Evolutionary conservation across 2,329 filamentous ascomycete genomes (phyloP).

Genomic region (Ilyonectria sp.): DNA sequence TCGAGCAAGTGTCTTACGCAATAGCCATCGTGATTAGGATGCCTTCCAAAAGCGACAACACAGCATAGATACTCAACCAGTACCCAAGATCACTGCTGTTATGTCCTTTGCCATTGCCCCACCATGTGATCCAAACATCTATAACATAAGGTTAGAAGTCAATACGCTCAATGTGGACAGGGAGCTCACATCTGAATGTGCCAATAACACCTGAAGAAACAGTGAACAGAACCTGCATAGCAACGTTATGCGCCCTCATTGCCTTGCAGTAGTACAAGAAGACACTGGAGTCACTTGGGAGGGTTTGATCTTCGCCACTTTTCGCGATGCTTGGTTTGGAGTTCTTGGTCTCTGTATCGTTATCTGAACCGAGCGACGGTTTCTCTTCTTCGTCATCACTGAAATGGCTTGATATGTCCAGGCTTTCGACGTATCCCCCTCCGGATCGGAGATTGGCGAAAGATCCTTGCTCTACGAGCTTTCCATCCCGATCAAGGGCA

Average conservation of each 20-base stretch:
- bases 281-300: conserved; percentile 44
- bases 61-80: conserved; percentile 49
- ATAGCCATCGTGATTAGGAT: conserved; percentile 46
- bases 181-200: conserved; percentile 46
- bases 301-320: conserved; percentile 9
- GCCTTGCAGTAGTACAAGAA: conserved; percentile 50
- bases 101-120: conserved; percentile 49
- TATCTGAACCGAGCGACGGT: not conserved
- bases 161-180: not conserved
- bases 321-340: not conserved
- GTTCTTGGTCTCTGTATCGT: conserved; percentile 1
- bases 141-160: not conserved
- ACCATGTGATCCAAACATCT: conserved; percentile 53
- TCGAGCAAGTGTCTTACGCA: conserved; percentile 34
- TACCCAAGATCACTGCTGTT: conserved; percentile 46
- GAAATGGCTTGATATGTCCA: conserved; percentile 51
- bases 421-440: conserved; percentile 55
- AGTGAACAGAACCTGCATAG: conserved; percentile 33
- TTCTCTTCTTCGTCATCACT: conserved; percentile 31
- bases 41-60: conserved; percentile 44
- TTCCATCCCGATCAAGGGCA: conserved; percentile 57
- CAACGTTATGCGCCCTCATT: conserved; percentile 40
- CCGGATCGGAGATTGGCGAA: conserved; percentile 55
- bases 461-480: conserved; percentile 58
- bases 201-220: conserved; percentile 37